Base-by-base conservation (phyloP, 169 alveolate genomes). In the Cryptosporidium sp. region DNA sequence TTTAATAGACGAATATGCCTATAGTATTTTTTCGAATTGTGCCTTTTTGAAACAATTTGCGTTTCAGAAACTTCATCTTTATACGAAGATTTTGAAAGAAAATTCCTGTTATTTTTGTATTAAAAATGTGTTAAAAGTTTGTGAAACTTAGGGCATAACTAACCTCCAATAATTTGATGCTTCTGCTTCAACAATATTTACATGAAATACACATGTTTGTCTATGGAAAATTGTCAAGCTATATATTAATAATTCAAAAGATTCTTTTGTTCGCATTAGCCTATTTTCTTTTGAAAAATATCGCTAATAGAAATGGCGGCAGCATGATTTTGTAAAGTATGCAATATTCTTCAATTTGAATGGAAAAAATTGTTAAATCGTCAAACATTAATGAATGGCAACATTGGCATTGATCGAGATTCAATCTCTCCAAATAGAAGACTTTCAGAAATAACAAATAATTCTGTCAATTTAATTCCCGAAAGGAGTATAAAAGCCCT, bases 201-300 rank as follows among this genome's bases (percentile, higher is more conserved):
- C 59, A 52, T 80, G 89, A 52, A 80, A 80, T 9, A 80, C 89
- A 41, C 89, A 80, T 37, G 67, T 23, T 80, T 80, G 89, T 31
- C 89, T 80, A 35, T 80, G 89, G 67, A 80, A 80, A 14, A 80
- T 80, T 14, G 89, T 80, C 50, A 80, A 45, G 51, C 89, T 58
- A 1, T 80, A 80, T 61, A 80, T 65, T 62, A 59, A 21, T 29
- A 62, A 58, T 16, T 55, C 70, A 50, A 73, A 26, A 21, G 86
- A 73, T 37, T 73, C 59, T 33, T 73, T 50, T 73, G 70, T 16
- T 2, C 45, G 37, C 86, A 73, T 73, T 70, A 41, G 50, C 8
- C n/a, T 16, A 26, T 8, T 41, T 41, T 10, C 12, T 8, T 37
- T 69, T 12, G 6, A 21, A 12, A 39, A 21, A 23, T 65, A 29